Base-by-base conservation (phyloP, 2,329 filamentous ascomycete genomes). In the Metarhizium humberi region DNA sequence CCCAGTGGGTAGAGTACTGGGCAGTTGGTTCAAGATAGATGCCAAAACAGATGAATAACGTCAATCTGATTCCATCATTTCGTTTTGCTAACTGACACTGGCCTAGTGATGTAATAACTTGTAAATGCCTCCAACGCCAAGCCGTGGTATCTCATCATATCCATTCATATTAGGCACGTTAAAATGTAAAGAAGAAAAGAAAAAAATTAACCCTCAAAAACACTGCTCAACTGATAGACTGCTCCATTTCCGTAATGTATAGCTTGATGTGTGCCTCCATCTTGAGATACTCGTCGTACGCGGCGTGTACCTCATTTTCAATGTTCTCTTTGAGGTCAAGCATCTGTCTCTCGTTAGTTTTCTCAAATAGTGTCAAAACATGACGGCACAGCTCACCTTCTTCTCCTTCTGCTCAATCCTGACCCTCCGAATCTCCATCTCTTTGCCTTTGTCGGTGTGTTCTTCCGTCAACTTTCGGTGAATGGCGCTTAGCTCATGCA, bases 171-270 rank as follows among this genome's bases (percentile, higher is more conserved):
- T 50, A 59, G 48, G 42, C 13, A 32, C 20, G 34, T 40, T n/a
- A 53, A 30, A 40, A 30, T 29, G n/a, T n/a, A 25, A 40, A 11
- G 8, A 34, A 25, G 4, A 1, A 25, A 25, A 3, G 3, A 25
- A 25, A 25, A 1, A 25, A 25, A 25, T 25, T 25, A 25, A 1
- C 25, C 36, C 42, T 42, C 52, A 25, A 55, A 52, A 7, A 45
- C 16, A 45, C 42, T 47, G 13, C 6, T 47, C 42, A 54, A 30
- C 47, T 51, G 4, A 94, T 82, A 55, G 86, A 87, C 73, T 96
- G 92, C 73, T 97, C 94, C 92, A 99, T 96, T 78, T 99, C 94
- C 4, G 89, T 95, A 67, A 99, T 95, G 76, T 99, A 99, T 59
- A 97, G 78, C 73, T 92, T 92, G 70, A 99, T 95, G 68, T 99